Conservation (phyloP, 345 rosid genomes). For the Geranium rotundifolium region DNA sequence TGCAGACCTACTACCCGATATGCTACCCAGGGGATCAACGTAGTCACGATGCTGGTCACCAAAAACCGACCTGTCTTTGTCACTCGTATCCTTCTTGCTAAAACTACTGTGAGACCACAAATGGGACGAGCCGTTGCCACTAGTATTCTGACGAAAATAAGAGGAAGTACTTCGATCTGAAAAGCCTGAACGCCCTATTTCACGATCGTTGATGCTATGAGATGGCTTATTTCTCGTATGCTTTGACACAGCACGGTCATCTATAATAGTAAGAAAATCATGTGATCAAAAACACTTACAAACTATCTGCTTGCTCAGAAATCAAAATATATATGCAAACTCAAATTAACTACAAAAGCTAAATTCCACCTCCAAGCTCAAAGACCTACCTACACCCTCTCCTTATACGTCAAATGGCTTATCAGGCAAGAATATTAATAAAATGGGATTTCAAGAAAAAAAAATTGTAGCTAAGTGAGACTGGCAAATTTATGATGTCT, state of each 20-base stretch:
- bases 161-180: conserved; percentile 32
- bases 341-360: neutral
- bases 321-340: neutral
- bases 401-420: neutral
- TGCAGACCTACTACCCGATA: conserved; percentile 23
- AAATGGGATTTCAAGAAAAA: neutral
- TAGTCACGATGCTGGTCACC: conserved; percentile 31
- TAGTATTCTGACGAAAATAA: conserved; percentile 31
- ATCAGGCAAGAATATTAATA: neutral
- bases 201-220: conserved; percentile 16
- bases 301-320: neutral
- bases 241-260: conserved; percentile 22
- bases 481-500: neutral
- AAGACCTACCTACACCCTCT: neutral
- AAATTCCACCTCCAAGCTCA: neutral
- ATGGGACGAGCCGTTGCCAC: conserved; percentile 27
- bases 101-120: conserved; percentile 28
- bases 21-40: conserved; percentile 27
- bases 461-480: neutral
- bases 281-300: neutral
- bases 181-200: conserved; percentile 17
- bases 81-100: conserved; percentile 19
- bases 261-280: too few species aligned
- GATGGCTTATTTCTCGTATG: conserved; percentile 22
- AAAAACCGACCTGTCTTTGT: conserved; percentile 34